Conservation (phyloP, 306 rosid genomes). For the Carpinus fangiana region DNA sequence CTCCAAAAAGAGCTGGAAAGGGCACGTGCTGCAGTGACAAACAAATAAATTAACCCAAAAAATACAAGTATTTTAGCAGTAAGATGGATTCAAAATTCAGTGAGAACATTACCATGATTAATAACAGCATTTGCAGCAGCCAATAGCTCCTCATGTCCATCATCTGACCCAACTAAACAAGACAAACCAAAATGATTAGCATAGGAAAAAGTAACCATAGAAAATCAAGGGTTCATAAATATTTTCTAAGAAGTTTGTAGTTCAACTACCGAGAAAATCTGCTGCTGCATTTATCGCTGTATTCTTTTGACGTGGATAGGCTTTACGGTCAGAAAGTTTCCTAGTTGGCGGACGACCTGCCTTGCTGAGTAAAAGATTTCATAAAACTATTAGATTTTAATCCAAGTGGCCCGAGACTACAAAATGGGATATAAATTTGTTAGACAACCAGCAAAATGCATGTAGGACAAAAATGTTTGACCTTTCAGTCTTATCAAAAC, state of each 20-base stretch:
- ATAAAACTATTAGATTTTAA: slow-evolving; percentile 37
- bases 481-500: slow-evolving; percentile 87
- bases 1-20: slow-evolving; percentile 77
- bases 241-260: neutral
- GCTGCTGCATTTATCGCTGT: slow-evolving; percentile 60
- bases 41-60: slow-evolving; percentile 35
- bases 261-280: slow-evolving; percentile 77
- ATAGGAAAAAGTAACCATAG: slow-evolving; percentile 22
- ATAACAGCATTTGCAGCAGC: slow-evolving; percentile 84
- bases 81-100: slow-evolving; percentile 26
- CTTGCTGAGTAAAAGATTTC: slow-evolving; percentile 67
- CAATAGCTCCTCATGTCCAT: slow-evolving; percentile 85
- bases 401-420: slow-evolving; percentile 15
- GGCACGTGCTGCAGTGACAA: slow-evolving; percentile 57
- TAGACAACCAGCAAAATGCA: slow-evolving; percentile 28
- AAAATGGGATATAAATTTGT: neutral
- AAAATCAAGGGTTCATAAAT: slow-evolving; percentile 15
- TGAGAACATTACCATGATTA: slow-evolving; percentile 60
- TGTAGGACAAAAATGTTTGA: slow-evolving; percentile 33
- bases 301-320: slow-evolving; percentile 90
- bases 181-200: slow-evolving; percentile 39
- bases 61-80: slow-evolving; percentile 19
- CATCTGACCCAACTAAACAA: slow-evolving; percentile 82
- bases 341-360: slow-evolving; percentile 98
- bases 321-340: slow-evolving; percentile 90